phyloP scores from a whole-genome alignment of 495 filamentous ascomycete species.

The Elaphomyces granulatus region DNA sequence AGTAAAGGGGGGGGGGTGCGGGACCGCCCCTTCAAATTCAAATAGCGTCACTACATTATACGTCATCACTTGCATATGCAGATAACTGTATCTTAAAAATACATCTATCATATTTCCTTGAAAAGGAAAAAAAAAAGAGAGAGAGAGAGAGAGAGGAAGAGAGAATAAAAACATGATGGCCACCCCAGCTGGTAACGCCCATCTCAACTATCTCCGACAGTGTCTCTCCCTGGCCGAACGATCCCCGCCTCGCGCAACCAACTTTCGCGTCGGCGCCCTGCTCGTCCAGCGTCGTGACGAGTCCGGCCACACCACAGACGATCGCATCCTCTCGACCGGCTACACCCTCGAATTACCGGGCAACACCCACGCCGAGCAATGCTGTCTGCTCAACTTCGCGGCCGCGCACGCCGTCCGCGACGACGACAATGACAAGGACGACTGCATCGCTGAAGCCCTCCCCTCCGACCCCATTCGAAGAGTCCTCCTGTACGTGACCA shows the following conservation, averaged over 20 bases:
- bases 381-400: slow-evolving; percentile 68
- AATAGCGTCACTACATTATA: no score
- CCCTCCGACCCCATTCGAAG: slow-evolving; percentile 23
- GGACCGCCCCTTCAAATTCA: no score
- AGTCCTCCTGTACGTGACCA: slow-evolving; percentile 73
- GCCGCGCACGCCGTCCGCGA: slow-evolving; percentile 35
- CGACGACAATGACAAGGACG: slow-evolving; percentile 19
- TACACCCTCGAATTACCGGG: slow-evolving; percentile 84
- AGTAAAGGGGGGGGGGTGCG: no score
- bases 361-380: slow-evolving; percentile 95
- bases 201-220: slow-evolving; percentile 52
- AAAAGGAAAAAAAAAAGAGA: no score
- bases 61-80: no score
- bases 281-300: slow-evolving; percentile 41
- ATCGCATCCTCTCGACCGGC: slow-evolving; percentile 58
- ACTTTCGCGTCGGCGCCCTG: slow-evolving; percentile 85
- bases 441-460: slow-evolving; percentile 42
- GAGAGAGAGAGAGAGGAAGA: no score
- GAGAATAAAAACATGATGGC: no score
- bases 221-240: slow-evolving; percentile 59
- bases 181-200: no score
- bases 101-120: background rate
- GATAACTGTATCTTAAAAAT: no score
- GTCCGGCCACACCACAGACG: slow-evolving; percentile 29
- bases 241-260: slow-evolving; percentile 73